These are phyloP conservation scores for Leucoagaricus sp. DNA, from an alignment of 1,284 basidiomycete species.

Conservation along the genomic window DNA sequence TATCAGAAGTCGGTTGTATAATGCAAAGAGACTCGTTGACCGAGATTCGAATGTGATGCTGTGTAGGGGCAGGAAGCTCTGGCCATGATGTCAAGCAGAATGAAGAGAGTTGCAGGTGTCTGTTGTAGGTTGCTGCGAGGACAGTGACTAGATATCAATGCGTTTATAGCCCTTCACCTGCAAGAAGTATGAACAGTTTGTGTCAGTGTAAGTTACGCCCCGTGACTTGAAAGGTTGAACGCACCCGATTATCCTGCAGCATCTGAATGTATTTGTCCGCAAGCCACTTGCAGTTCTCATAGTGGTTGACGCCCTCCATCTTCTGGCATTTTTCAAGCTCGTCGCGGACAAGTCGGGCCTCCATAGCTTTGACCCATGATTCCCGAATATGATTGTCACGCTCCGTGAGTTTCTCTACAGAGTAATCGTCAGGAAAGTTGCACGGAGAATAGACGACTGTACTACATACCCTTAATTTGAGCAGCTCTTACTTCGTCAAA, in stretches of 20 bases:
- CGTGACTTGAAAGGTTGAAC: conserved; percentile 32
- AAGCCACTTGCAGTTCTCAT: conserved; percentile 87
- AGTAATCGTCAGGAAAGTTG: background rate
- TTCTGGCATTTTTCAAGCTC: conserved; percentile 93
- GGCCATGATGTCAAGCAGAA: background rate
- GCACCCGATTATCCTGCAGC: conserved; percentile 84
- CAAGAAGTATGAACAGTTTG: background rate
- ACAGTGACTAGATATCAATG: conserved; percentile 34
- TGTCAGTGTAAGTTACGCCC: background rate
- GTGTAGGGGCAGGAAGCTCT: no score
- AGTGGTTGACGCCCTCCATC: conserved; percentile 89
- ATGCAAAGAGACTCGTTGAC: no score
- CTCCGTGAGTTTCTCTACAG: conserved; percentile 57
- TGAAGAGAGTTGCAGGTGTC: background rate
- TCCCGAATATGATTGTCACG: conserved; percentile 86
- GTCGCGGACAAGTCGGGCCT: conserved; percentile 86
- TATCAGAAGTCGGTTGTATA: no score
- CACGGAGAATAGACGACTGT: background rate
- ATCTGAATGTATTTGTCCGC: conserved; percentile 85
- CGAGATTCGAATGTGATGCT: no score
- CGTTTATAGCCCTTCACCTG: conserved; percentile 45
- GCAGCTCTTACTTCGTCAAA: conserved; percentile 40
- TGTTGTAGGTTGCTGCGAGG: background rate
- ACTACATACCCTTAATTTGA: conserved; percentile 47
- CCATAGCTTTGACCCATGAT: conserved; percentile 95